These are phyloP conservation scores for Globisporangium spinosum DNA, from an alignment of 352 stramenopile genomes.

Conservation along the genomic window DNA sequence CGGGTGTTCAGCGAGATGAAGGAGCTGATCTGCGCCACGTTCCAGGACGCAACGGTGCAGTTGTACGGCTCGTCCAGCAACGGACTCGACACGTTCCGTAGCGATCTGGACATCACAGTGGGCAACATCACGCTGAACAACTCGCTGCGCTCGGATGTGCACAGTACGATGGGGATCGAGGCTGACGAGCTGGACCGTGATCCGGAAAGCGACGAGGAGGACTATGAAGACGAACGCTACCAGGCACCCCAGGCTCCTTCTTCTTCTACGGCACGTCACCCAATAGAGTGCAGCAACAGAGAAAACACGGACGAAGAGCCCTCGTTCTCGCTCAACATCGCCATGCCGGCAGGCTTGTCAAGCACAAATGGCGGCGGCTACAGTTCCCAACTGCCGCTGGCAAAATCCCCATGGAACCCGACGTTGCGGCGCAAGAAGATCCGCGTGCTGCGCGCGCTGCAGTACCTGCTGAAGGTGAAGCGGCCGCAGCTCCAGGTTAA, in stretches of 20 bases:
- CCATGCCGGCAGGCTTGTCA: conserved; percentile 24
- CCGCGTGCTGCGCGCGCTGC: conserved; percentile 46
- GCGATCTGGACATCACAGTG: conserved; percentile 71
- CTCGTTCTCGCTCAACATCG: conserved; percentile 67
- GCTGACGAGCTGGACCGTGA: conserved; percentile 12
- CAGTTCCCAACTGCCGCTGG: neutral
- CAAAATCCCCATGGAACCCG: conserved; percentile 74
- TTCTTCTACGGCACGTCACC: neutral
- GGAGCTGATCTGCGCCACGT: conserved; percentile 35
- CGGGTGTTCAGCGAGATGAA: conserved; percentile 44
- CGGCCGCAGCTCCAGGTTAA: conserved; percentile 57
- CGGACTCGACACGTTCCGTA: conserved; percentile 68
- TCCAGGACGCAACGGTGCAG: conserved; percentile 41
- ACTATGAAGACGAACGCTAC: conserved; percentile 17
- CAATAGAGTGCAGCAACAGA: neutral
- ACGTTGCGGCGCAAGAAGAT: conserved; percentile 58
- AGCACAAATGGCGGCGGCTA: neutral
- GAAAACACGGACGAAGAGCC: conserved; percentile 28
- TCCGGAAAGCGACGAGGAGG: conserved; percentile 14
- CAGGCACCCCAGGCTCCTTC: neutral
- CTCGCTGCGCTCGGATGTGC: conserved; percentile 18
- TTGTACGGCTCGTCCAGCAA: conserved; percentile 73
- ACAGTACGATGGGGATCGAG: neutral
- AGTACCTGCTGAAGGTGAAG: conserved; percentile 44
- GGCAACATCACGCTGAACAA: conserved; percentile 39